Base-by-base conservation (phyloP, 129 eudicot species). In the Pulicaria dysenterica region DNA sequence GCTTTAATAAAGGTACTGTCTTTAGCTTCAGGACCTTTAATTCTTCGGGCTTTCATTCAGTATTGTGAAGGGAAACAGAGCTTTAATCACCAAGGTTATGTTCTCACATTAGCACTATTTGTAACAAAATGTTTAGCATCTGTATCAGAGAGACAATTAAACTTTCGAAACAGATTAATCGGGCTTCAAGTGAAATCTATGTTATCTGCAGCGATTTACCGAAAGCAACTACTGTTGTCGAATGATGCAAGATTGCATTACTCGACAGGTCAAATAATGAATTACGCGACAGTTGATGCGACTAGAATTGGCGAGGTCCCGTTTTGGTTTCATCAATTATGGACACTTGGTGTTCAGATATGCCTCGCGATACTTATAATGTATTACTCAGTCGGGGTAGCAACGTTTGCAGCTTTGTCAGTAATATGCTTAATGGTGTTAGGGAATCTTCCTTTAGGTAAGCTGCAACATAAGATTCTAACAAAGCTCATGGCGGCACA, bases 171-270 rank as follows among this genome's bases (percentile, higher is more conserved):
- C 5, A 80, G 96, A 59, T 46, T 86, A 43, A 80, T 82, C 19
- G 96, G 96, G 17, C 73, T 89, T 3, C 87, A 80, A 57, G 84
- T 86, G 57, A 80, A 78, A 70, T 89, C 92, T 16, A n/a, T 86
- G 79, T 66, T 89, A 51, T 74, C 79, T 55, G 84, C 90, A 65
- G 81, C 92, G 0, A 82, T 89, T 43, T 89, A 80, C 55, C 70
- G 75, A 64, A 89, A 89, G 72, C 92, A 84, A 51, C 77, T 89
- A 17, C 65, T 79, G 38, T 69, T 86, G 11, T 84, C 96, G 15
- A 84, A 68, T 42, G 78, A 67, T n/a, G 85, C 83, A 2, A 89
- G 77, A 58, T 64, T 64, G 44, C 58, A 8, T 10, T 89, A 88
- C 67, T 83, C 87, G 13, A 47, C 92, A 0, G 96, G 92, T 14